Base-by-base conservation (phyloP, 805 yeast genomes). In the Nakazawaea wickerhamii region DNA sequence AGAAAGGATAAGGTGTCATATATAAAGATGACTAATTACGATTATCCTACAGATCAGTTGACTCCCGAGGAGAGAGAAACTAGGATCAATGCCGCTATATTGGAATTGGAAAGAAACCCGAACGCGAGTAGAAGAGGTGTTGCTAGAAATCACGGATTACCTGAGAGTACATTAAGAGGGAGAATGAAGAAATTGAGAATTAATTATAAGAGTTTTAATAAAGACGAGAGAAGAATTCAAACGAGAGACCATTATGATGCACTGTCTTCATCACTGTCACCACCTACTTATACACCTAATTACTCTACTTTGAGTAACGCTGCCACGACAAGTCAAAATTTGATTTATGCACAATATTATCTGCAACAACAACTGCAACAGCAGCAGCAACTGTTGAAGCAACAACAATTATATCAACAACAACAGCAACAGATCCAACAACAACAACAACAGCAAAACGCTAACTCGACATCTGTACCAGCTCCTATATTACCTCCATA, bases 131-230 rank as follows among this genome's bases (percentile, higher is more conserved):
- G 41, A 22, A 27, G 45, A 21, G 45, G 39, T 28, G 42, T 38
- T 6, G 45, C 45, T 4, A 31, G 45, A n/a, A 38, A 37, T 27
- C 38, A 38, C 25, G 45, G 41, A 13, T 28, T 43, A 27, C 45
- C 45, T 4, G 45, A 43, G 30, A 30, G 38, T 15, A 43, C 45
- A 5, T 33, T 43, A 23, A 37, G 45, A 38, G 45, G 45, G 3
- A n/a, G 45, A 5, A 30, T 41, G 40, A 41, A 41, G 30, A 41
- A 41, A 21, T 36, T 41, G 37, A 13, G 34, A 4, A 35, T 41
- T 9, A 41, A 36, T 30, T 41, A 41, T 32, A 41, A 41, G 26
- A 36, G 26, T 13, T 36, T 21, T 32, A 34, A 34, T 25, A 30
- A 25, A 17, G 43, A 28, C n/a, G 43, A 34, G 5, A 38, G 25